Evolutionary conservation across 495 filamentous ascomycete species (phyloP), one percentile per base, ranked within the genome.

Genomic region (Annulohypoxylon nitens): DNA sequence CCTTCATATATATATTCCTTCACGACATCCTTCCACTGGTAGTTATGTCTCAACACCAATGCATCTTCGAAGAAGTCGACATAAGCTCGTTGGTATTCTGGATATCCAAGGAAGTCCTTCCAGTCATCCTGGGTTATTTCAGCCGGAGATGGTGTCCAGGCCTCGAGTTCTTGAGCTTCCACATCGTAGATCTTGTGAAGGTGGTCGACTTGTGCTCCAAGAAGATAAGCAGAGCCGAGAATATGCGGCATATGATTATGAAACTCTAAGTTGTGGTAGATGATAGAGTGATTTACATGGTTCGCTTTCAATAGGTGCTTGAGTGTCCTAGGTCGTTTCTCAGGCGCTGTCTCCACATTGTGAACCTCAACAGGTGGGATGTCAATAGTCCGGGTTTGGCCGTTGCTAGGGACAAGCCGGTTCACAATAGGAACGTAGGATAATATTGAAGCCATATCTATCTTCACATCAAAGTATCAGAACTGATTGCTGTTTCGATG

Each of bases 61-160:
- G 92, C 86, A 78, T 98, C 95, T 77, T 97, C 95, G 75, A 96
- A 98, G 75, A 94, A 97, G 78, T 98, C 93, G 18, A 98, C 82
- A 76, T 90, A 98, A 3, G 95, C 94, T 33, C 97, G 86, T 77
- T 99, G 92, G 78, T 97, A 97, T 83, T 85, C 84, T 76, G 87
- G 83, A 73, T 93, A 86, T 41, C 94, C 93, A 18, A 98, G 78
- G 79, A 88, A 94, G 64, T 93, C 90, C 74, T 91, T 86, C 97
- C 97, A 98, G 77, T 98, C 96, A 48, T 91, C 86, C 65, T 88
- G 81, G 18, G 89, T 87, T 50, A 99, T 88, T 79, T 98, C 95
- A 0, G 90, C 88, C 0, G 96, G 96, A 0, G 93, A 92, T 73
- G 95, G 91, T 26, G 81, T 77, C 96, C 96, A 99, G n/a, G 89